Evolutionary conservation across 768 basidiomycete species (phyloP).

Genomic region (Lactarius pseudohatsudake): DNA sequence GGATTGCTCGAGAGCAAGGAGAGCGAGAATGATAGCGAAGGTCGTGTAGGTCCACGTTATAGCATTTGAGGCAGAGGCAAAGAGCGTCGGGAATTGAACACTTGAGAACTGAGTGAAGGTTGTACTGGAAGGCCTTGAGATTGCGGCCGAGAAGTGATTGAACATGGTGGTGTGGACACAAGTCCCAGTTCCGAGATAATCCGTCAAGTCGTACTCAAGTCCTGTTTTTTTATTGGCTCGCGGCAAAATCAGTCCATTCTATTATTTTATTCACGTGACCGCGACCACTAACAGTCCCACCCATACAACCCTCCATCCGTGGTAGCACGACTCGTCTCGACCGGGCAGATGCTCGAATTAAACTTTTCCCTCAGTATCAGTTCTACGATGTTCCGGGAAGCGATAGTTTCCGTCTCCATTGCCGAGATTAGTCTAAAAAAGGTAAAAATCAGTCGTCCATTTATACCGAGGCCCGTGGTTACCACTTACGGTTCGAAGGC

Average conservation of each 20-base stretch:
- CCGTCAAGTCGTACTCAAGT: background rate
- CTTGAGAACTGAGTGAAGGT: slow-evolving; percentile 42
- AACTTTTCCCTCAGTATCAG: slow-evolving; percentile 74
- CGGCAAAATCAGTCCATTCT: slow-evolving; percentile 24
- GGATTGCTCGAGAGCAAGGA: slow-evolving; percentile 84
- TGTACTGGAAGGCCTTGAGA: slow-evolving; percentile 46
- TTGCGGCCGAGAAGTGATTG: slow-evolving; percentile 36
- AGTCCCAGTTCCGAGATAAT: background rate
- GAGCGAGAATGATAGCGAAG: slow-evolving; percentile 61
- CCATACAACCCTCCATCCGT: background rate
- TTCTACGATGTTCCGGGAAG: slow-evolving; percentile 82
- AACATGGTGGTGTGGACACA: slow-evolving; percentile 25
- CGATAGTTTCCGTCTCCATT: slow-evolving; percentile 91
- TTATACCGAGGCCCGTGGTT: background rate
- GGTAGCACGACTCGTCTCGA: background rate
- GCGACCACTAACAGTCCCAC: slow-evolving; percentile 28
- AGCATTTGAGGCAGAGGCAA: slow-evolving; percentile 38
- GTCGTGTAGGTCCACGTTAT: slow-evolving; percentile 66
- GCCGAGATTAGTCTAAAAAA: slow-evolving; percentile 71
- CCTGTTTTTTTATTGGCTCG: slow-evolving; percentile 14
- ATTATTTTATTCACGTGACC: slow-evolving; percentile 3
- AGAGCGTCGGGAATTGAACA: slow-evolving; percentile 49
- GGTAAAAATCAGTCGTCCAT: background rate
- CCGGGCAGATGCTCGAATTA: slow-evolving; percentile 61
- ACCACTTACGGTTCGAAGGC: slow-evolving; percentile 80